phyloP scores from a whole-genome alignment of 768 basidiomycete genomes.

The Tricholoma matsutake region DNA sequence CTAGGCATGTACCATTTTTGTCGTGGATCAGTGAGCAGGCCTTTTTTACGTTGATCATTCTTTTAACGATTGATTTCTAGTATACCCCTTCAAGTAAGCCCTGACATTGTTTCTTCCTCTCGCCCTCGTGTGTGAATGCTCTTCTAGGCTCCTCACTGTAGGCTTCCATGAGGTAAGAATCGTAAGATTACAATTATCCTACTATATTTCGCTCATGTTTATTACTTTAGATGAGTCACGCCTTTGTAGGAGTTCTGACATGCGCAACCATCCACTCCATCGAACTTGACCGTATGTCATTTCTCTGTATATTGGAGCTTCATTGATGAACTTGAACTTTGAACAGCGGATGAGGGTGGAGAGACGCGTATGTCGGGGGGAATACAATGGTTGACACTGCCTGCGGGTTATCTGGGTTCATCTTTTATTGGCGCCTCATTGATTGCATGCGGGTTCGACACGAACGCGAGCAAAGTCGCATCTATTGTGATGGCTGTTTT shows the following conservation, averaged over 20 bases:
- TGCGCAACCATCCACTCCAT: constrained; percentile 86
- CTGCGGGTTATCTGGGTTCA: constrained; percentile 80
- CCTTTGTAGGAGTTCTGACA: constrained; percentile 73
- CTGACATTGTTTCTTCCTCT: not conserved
- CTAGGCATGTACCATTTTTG: constrained; percentile 76
- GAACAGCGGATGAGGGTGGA: constrained; percentile 81
- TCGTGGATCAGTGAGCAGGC: constrained; percentile 64
- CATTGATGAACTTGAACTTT: constrained; percentile 11
- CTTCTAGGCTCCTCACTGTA: constrained; percentile 68
- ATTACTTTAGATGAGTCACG: constrained; percentile 75
- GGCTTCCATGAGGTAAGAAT: constrained; percentile 90
- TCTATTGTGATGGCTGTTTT: constrained; percentile 78
- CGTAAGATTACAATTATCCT: constrained; percentile 7
- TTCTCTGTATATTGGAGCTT: not conserved
- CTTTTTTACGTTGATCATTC: not conserved
- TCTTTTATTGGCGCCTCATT: constrained; percentile 83
- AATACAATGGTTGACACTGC: constrained; percentile 75
- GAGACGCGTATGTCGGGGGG: constrained; percentile 87
- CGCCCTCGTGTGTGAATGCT: not conserved
- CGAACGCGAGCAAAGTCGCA: constrained; percentile 84
- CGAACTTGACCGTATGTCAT: constrained; percentile 75
- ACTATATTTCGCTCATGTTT: not conserved
- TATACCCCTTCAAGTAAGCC: constrained; percentile 91
- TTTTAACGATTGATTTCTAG: constrained; percentile 33
- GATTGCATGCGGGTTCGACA: constrained; percentile 87